These are phyloP conservation scores for Fusarium siculi DNA, from an alignment of 2,329 filamentous ascomycete genomes.

Conservation along the genomic window DNA sequence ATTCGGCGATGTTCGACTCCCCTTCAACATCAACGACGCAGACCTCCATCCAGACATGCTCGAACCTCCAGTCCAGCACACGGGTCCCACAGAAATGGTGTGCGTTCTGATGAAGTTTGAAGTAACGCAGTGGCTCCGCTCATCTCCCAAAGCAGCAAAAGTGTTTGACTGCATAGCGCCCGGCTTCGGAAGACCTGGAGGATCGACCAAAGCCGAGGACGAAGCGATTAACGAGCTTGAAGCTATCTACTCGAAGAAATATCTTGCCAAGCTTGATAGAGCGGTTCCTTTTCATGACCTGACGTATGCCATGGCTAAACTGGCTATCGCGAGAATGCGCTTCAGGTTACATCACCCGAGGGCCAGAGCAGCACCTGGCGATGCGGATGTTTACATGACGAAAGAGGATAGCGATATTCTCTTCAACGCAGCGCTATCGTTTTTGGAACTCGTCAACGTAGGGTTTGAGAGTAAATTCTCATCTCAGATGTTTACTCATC, in stretches of 20 bases:
- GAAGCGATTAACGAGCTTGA: constrained; percentile 44
- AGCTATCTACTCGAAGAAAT: constrained; percentile 37
- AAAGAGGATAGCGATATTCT: constrained; percentile 38
- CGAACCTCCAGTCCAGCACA: constrained; percentile 56
- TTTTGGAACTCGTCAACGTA: constrained; percentile 38
- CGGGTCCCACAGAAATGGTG: constrained; percentile 67
- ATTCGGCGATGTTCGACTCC: constrained; percentile 48
- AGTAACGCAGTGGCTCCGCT: constrained; percentile 41
- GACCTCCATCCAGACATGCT: constrained; percentile 63
- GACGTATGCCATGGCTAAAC: constrained; percentile 33
- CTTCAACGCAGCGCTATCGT: constrained; percentile 39
- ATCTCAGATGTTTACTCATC: constrained; percentile 44
- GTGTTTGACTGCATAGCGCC: constrained; percentile 31
- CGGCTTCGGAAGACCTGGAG: background rate
- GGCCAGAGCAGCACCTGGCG: background rate
- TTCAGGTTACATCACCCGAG: constrained; percentile 47
- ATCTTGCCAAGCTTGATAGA: constrained; percentile 36
- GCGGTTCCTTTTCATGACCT: constrained; percentile 46
- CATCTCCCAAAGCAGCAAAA: constrained; percentile 34
- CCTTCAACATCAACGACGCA: constrained; percentile 66
- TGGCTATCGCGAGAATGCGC: constrained; percentile 43
- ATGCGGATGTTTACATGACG: constrained; percentile 20
- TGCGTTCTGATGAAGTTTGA: constrained; percentile 50
- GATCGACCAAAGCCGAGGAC: constrained; percentile 25
- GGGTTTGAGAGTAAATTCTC: constrained; percentile 43